Evolutionary conservation across 1,284 basidiomycete species (phyloP), one percentile per base, ranked within the genome.

Genomic region (Abortiporus biennis): DNA sequence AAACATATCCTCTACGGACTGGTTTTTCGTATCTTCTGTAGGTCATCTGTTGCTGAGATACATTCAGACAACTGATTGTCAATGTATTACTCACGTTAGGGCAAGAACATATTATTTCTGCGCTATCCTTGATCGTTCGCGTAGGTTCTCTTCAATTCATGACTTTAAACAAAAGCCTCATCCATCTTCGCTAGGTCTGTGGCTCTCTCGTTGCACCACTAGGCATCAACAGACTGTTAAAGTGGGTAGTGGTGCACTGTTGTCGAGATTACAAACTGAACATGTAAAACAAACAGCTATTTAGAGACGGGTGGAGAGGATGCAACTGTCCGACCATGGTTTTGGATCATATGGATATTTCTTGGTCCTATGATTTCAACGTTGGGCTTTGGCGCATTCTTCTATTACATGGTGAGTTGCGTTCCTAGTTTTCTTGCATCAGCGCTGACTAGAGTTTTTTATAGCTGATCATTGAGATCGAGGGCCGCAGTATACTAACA

Each of bases 341-440:
- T 85, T 19, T 88, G 85, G 84, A 71, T 86, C 24, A 35, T 63
- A 2, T 63, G 69, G 52, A 66, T 87, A 4, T 78, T 84, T 57
- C 15, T 78, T 3, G 81, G 76, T 6, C 79, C 80, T 1, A 52
- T 74, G 11, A 20, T 66, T 34, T 59, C 58, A n/a, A 61, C 64
- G 4, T 31, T 67, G 8, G 51, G 50, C 4, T 57, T 63, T 35
- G 64, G 78, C 44, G 69, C 68, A 62, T 78, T 72, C 44, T 66
- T 73, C 25, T 75, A 67, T 50, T 56, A 27, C 20, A 38, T 15
- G 13, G 4, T 24, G 12, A 12, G 15, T n/a, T 32, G 13, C 21
- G 20, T 15, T 11, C n/a, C 20, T 38, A 4, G 13, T 20, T 5
- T 13, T 24, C 15, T 9, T 11, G 9, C 13, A 6, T 23, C 33